Base-by-base conservation (phyloP, 768 basidiomycete genomes). In the Pholiota microspora region DNA sequence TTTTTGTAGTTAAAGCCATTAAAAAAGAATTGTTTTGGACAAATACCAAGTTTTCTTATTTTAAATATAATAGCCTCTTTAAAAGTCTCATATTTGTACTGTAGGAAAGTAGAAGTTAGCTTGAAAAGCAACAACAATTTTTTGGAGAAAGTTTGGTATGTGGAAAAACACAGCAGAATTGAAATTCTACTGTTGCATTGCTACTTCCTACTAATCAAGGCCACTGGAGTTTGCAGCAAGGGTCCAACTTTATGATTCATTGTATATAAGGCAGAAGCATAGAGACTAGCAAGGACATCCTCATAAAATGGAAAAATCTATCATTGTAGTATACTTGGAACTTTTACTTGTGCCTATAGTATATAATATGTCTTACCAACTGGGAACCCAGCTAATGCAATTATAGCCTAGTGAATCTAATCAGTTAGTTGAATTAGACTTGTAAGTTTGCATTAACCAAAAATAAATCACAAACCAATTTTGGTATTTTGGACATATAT, bases 281-380 rank as follows among this genome's bases (percentile, higher is more conserved):
- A 40, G 15, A 58, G 53, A 16, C 27, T 21, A 16, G 53, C 53
- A 21, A 58, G 34, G 7, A 24, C 29, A 29, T 54, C 44, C 35
- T 58, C 57, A 29, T 49, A 54, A 29, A 58, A 58, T 16, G 57
- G 57, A 45, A 54, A 58, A 12, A 58, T 40, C 16, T 35, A 42
- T 3, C 23, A n/a, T 36, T 58, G 47, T 12, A 58, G 57, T 13
- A 2, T 6, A 16, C 31, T 31, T 2, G 57, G 53, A 2, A 58
- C 57, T 4, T 44, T 40, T 23, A 58, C 48, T 25, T 49, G 47
- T 6, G 57, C 32, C 57, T 53, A 58, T 4, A 53, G 57, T 10
- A 54, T 49, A 51, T 45, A 28, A 32, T 58, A 58, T 16, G 31
- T 54, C 47, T 58, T 53, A 0, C 57, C 53, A 4, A 58, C 53